Base-by-base conservation (phyloP, 768 basidiomycete genomes). In the Chlorophyllum brunneum region DNA sequence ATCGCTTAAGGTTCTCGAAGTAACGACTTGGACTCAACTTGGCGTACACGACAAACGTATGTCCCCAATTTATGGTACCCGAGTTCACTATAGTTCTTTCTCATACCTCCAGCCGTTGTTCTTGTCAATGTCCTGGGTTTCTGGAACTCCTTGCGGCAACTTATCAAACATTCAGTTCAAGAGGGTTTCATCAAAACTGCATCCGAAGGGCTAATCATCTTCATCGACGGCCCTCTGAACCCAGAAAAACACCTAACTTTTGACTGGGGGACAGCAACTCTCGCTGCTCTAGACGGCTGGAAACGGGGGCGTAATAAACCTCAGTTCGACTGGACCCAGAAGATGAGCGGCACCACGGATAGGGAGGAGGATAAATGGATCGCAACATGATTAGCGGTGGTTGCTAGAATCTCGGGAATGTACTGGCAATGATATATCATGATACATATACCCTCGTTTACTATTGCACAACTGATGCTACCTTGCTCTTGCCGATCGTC, bases 1-100 rank as follows among this genome's bases (percentile, higher is more conserved):
- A n/a, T n/a, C n/a, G n/a, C n/a, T n/a, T n/a, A n/a, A 92, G 88
- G 70, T 92, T n/a, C 67, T 97, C 24, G 95, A 98, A 68, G 94
- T 91, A 56, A 80, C 85, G 11, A 97, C 95, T 0, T 99, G 95
- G 95, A 90, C 89, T 16, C 95, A 98, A 62, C 66, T 97, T 4
- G 87, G 88, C 16, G 86, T 95, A 37, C 90, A 93, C 64, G 76
- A 80, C 49, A 92, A 92, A 71, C 90, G 90, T 90, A 63, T 56
- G 81, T 54, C 40, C 55, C 18, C 2, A 4, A 4, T 24, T 24
- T n/a, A 22, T 29, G 30, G 40, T 38, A 29, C 15, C 20, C 23
- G 3, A 9, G 13, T 31, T 6, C 11, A 40, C 20, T 4, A 1
- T 5, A 18, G 2, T 22, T 18, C 40, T 36, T 31, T 16, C 27